A percentile compares a stretch with the other conserved stretches of the same genome.
Evolutionary conservation across 768 basidiomycete species (phyloP).

Genomic region (Pluteus cervinus): DNA sequence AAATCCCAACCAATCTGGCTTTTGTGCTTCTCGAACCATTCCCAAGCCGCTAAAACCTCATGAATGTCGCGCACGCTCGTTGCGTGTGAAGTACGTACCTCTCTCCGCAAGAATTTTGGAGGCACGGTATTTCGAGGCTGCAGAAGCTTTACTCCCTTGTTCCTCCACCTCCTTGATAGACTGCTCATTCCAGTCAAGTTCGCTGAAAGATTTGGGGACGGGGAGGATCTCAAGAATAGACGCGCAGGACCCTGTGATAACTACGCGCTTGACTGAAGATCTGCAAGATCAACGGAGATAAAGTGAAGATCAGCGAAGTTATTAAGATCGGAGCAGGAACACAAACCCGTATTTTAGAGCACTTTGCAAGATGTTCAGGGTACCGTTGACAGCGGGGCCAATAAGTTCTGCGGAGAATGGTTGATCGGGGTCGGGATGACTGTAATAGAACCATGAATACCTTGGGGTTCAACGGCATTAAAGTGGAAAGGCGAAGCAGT

Average conservation of each 20-base stretch:
- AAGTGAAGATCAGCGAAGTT: no score
- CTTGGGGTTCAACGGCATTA: conserved; percentile 36
- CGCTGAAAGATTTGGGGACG: conserved; percentile 26
- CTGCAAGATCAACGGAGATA: no score
- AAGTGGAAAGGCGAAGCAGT: conserved; percentile 58
- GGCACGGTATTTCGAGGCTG: conserved; percentile 42
- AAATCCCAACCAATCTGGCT: conserved; percentile 1
- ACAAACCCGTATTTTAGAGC: conserved; percentile 47
- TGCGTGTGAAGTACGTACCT: conserved; percentile 30
- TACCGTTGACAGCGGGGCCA: conserved; percentile 68
- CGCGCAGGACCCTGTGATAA: conserved; percentile 56
- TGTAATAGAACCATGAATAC: conserved; percentile 8
- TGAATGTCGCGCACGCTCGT: no score
- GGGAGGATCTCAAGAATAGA: conserved; percentile 26
- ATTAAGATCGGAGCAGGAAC: background rate
- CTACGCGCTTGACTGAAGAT: conserved; percentile 60
- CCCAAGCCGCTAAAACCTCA: conserved; percentile 4
- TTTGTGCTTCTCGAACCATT: background rate
- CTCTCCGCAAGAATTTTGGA: conserved; percentile 58
- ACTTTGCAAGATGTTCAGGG: conserved; percentile 53
- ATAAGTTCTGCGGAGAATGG: conserved; percentile 44
- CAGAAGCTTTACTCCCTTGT: conserved; percentile 39
- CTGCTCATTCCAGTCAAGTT: conserved; percentile 56
- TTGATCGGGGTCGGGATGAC: background rate
- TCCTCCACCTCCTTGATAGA: conserved; percentile 39